These are phyloP conservation scores for Suillus sp. DNA, from an alignment of 768 basidiomycete species.

Conservation along the genomic window DNA sequence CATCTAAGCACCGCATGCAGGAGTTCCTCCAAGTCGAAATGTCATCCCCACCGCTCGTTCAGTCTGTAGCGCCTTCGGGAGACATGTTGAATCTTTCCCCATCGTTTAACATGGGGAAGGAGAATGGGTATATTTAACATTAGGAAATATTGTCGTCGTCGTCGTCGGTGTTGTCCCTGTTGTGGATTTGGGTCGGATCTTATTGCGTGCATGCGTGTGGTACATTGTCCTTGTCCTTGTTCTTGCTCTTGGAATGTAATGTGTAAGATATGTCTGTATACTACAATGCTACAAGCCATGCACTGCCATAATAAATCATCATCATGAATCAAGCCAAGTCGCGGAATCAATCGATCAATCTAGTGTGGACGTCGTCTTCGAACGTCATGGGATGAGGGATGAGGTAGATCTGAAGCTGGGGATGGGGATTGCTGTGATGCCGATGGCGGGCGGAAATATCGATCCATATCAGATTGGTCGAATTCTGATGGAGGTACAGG, in stretches of 20 bases:
- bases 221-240: background rate
- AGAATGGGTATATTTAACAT: constrained; percentile 4
- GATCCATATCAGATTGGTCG: constrained; percentile 72
- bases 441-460: constrained; percentile 55
- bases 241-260: background rate
- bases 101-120: constrained; percentile 30
- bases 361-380: constrained; percentile 26
- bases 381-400: constrained; percentile 18
- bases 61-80: constrained; percentile 21
- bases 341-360: constrained; percentile 1
- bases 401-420: background rate
- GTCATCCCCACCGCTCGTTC: constrained; percentile 33
- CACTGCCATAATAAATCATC: constrained; percentile 1
- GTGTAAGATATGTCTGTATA: constrained; percentile 6
- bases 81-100: constrained; percentile 35
- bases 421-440: background rate
- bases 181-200: background rate
- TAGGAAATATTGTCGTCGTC: background rate
- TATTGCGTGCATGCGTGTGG: background rate
- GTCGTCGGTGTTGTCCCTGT: background rate
- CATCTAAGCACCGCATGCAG: constrained; percentile 8
- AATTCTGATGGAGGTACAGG: constrained; percentile 54
- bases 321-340: background rate
- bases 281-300: constrained; percentile 5
- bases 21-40: constrained; percentile 17